Conservation (phyloP, 352 stramenopile species). For the Globisporangium middletonii region DNA sequence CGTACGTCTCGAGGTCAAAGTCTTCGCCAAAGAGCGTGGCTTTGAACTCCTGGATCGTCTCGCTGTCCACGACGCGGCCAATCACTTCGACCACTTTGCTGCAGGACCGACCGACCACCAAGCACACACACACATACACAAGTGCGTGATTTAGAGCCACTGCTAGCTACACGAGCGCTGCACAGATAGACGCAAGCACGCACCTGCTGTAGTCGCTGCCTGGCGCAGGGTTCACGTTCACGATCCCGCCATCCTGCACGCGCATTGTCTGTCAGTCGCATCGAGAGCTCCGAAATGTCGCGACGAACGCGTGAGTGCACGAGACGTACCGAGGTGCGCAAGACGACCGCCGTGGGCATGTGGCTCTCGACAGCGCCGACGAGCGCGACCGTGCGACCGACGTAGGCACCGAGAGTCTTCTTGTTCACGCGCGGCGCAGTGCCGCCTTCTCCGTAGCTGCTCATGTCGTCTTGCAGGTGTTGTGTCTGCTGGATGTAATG, state of each 20-base stretch:
- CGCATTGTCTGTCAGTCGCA: not conserved
- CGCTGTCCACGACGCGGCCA: conserved; percentile 56
- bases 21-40: conserved; percentile 77
- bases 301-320: not conserved
- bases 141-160: too few relatives aligned
- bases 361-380: conserved; percentile 73
- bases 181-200: not conserved
- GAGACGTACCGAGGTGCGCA: conserved; percentile 62
- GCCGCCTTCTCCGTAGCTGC: conserved; percentile 20
- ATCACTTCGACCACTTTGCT: conserved; percentile 86
- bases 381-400: conserved; percentile 67
- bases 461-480: too few relatives aligned
- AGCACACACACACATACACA: not conserved
- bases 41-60: conserved; percentile 84
- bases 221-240: conserved; percentile 68
- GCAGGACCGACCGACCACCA: not conserved
- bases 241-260: conserved; percentile 60
- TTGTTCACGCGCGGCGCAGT: conserved; percentile 84
- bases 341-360: conserved; percentile 56
- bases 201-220: conserved; percentile 72
- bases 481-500: too few relatives aligned
- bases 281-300: not conserved
- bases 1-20: conserved; percentile 78
- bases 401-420: conserved; percentile 51
- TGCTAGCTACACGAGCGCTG: not conserved